A percentile compares a stretch with the other conserved stretches of the same genome.
These are phyloP conservation scores for Tothia fuscella DNA, from an alignment of 2,329 filamentous ascomycete genomes.

Conservation along the genomic window DNA sequence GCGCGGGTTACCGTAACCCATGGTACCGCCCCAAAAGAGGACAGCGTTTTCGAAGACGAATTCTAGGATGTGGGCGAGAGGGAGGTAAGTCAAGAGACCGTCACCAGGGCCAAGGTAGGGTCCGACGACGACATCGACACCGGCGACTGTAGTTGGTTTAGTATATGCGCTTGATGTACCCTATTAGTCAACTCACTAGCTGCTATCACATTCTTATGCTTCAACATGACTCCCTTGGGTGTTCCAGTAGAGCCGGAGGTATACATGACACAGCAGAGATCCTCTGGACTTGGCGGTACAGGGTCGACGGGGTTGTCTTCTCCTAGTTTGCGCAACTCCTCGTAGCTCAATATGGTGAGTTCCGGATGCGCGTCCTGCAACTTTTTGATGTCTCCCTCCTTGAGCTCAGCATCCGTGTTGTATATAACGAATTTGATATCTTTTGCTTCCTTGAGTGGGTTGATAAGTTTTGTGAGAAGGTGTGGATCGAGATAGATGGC, in stretches of 20 bases:
- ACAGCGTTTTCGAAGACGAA: slow-evolving; percentile 90
- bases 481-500: slow-evolving; percentile 82
- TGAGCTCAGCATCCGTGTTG: slow-evolving; percentile 41
- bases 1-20: slow-evolving; percentile 86
- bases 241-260: slow-evolving; percentile 83
- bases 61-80: slow-evolving; percentile 91
- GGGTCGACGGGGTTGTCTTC: slow-evolving; percentile 59
- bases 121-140: slow-evolving; percentile 66
- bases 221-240: slow-evolving; percentile 79
- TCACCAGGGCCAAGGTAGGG: slow-evolving; percentile 68
- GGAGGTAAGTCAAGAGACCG: slow-evolving; percentile 77
- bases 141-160: slow-evolving; percentile 47
- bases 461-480: slow-evolving; percentile 44
- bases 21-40: slow-evolving; percentile 76
- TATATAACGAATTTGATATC: slow-evolving; percentile 47
- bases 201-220: slow-evolving; percentile 68
- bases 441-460: slow-evolving; percentile 43
- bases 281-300: slow-evolving; percentile 58
- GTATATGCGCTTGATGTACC: neutral
- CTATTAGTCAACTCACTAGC: slow-evolving; percentile 44
- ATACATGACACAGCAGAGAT: slow-evolving; percentile 70
- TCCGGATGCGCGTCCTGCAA: slow-evolving; percentile 42
- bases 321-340: slow-evolving; percentile 41
- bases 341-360: slow-evolving; percentile 42
- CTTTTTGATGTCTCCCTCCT: slow-evolving; percentile 41